Percentiles rank a stretch among this genome's conserved stretches.
Conservation (phyloP, 192 early-diverging fungal species). For the Rhizophagus clarus region DNA sequence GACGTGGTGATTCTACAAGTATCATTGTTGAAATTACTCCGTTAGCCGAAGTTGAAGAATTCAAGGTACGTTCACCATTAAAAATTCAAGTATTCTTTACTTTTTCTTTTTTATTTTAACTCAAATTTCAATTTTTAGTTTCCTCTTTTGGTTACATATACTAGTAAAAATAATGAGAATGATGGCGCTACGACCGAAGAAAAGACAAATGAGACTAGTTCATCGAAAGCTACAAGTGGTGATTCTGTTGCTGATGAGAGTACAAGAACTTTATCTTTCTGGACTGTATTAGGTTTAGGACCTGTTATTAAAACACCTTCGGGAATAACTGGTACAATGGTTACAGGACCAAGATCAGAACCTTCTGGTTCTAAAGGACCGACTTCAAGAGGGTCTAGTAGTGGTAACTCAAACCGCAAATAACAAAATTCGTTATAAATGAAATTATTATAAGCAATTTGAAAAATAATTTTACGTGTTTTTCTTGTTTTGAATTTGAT, state of each 20-base stretch:
- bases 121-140: conserved; percentile 47
- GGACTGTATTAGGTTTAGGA: conserved; percentile 64
- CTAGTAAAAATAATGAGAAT: conserved; percentile 45
- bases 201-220: conserved; percentile 34
- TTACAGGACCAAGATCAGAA: neutral
- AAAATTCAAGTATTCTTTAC: neutral
- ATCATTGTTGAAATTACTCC: conserved; percentile 63
- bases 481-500: too few species aligned
- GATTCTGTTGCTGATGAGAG: conserved; percentile 37
- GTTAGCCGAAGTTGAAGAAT: conserved; percentile 45
- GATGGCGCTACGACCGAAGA: conserved; percentile 34
- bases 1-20: conserved; percentile 60
- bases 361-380: neutral
- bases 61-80: conserved; percentile 47
- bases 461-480: too few species aligned
- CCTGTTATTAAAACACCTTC: conserved; percentile 33
- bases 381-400: neutral
- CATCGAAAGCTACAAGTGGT: conserved; percentile 30
- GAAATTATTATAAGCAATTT: too few species aligned
- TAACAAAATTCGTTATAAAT: neutral
- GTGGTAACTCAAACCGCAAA: neutral
- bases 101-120: neutral
- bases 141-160: conserved; percentile 60
- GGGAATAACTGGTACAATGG: neutral
- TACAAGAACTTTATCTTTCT: conserved; percentile 57